These are phyloP conservation scores for Bassia scoparia DNA, from an alignment of 148 eudicot genomes.

Conservation along the genomic window DNA sequence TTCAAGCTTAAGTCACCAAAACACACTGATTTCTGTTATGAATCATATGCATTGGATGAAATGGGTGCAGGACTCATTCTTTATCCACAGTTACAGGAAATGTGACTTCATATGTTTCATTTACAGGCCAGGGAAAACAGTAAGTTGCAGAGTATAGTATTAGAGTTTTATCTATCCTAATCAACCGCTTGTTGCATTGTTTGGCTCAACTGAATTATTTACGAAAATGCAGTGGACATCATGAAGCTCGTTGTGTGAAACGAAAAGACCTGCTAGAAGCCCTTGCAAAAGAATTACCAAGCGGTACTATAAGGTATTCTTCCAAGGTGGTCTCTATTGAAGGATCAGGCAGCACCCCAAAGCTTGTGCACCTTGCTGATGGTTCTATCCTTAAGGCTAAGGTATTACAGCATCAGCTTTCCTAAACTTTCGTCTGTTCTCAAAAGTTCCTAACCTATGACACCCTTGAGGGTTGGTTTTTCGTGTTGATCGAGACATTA, in stretches of 20 bases:
- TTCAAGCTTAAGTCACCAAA: too few species aligned
- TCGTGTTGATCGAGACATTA: too few species aligned
- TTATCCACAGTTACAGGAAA: conserved; percentile 36
- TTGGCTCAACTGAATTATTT: background rate
- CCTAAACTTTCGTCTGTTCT: too few species aligned
- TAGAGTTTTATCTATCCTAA: too few species aligned
- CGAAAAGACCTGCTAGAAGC: conserved; percentile 47
- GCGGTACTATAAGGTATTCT: conserved; percentile 47
- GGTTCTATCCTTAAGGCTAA: conserved; percentile 46
- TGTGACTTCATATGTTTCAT: conserved; percentile 30
- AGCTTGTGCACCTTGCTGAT: conserved; percentile 51
- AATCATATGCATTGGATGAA: too few species aligned
- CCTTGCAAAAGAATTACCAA: conserved; percentile 55
- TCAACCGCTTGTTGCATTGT: too few species aligned
- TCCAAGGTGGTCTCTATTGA: conserved; percentile 55
- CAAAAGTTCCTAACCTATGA: too few species aligned
- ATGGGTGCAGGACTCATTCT: conserved; percentile 26
- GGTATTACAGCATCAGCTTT: too few species aligned
- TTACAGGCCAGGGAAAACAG: conserved; percentile 26
- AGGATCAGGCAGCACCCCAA: conserved; percentile 34
- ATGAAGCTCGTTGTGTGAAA: conserved; percentile 45
- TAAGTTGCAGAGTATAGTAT: conserved; percentile 9
- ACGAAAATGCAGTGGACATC: conserved; percentile 32
- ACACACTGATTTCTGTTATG: too few species aligned
- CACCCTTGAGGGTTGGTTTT: too few species aligned